Percentiles rank a stretch among this genome's conserved stretches.
Evolutionary conservation across 768 basidiomycete species (phyloP).

Genomic region (Xanthoconium purpureum): DNA sequence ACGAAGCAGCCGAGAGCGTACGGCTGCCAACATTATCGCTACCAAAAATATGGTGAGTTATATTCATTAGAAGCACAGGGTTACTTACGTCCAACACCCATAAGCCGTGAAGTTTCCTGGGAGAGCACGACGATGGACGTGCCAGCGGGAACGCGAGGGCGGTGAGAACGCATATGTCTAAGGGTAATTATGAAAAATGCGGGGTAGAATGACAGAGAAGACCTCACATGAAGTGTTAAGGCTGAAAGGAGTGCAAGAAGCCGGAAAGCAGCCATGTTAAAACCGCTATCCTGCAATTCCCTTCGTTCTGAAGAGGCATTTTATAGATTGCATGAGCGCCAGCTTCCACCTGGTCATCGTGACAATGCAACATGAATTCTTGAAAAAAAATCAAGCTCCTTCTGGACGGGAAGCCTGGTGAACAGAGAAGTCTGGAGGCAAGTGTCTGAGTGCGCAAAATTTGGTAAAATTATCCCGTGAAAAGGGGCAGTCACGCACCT

Average conservation of each 20-base stretch:
- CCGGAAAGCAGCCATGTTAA: conserved; percentile 7
- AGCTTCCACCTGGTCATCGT: not conserved
- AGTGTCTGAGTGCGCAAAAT: not conserved
- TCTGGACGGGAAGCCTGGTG: not conserved
- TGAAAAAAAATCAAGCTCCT: too few species aligned
- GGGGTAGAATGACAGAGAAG: not conserved
- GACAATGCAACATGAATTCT: too few species aligned
- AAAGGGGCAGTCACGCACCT: not conserved
- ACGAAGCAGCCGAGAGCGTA: conserved; percentile 51
- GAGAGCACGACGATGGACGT: conserved; percentile 30
- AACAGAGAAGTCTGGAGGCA: not conserved
- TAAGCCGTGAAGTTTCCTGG: conserved; percentile 54
- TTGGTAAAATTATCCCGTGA: not conserved
- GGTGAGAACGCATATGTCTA: conserved; percentile 11
- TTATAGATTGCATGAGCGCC: conserved; percentile 16
- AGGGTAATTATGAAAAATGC: conserved; percentile 1
- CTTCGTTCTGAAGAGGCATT: not conserved
- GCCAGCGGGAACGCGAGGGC: not conserved
- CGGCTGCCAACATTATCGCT: conserved; percentile 60
- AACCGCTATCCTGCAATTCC: not conserved
- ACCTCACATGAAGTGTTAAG: conserved; percentile 7
- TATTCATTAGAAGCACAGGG: conserved; percentile 7
- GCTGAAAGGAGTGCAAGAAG: not conserved
- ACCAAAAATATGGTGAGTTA: conserved; percentile 3
- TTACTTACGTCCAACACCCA: conserved; percentile 62